Base-by-base conservation (phyloP, 495 filamentous ascomycete genomes). In the Tuber indicum region DNA sequence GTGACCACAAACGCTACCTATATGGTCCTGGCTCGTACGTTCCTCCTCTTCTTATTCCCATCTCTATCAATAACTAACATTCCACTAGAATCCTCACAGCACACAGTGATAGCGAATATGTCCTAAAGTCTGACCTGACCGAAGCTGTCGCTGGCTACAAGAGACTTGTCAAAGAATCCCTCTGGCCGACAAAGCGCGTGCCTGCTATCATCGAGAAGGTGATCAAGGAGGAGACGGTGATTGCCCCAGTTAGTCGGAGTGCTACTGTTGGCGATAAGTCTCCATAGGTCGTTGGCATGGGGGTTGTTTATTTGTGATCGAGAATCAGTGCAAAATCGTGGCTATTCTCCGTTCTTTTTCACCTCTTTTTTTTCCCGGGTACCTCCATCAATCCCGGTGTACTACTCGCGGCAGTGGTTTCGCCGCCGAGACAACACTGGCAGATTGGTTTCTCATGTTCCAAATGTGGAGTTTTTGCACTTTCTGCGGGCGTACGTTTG, bases 41-140 rank as follows among this genome's bases (percentile, higher is more conserved):
- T 75, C 69, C 46, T 72, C 23, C 45, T 49, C 70, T n/a, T 45
- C 45, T 12, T n/a, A 44, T 16, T 10, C 46, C 39, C 14, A 46
- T 62, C 4, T 19, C 21, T 21, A 23, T 43, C 43, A 41, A 71
- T 77, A 75, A 4, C 79, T 70, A 7, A 19, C n/a, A 1, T 46
- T 26, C n/a, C 32, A 44, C 12, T 19, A 81, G 80, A 75, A 98
- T 98, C 74, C 86, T 94, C 74, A 93, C 97, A 70, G 95, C 96
- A 6, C 95, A 98, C 84, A 90, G 91, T 6, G 91, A 93, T 79
- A 88, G 97, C 81, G 95, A 98, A 86, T 90, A 90, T 76, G 83
- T 98, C 74, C 91, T 85, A 21, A 88, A 94, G 21, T 84, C 85
- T 12, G 89, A 97, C 70, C 81, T 96, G 52, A 87, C 90, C 83